Evolutionary conservation across 2,329 filamentous ascomycete species (phyloP).

Genomic region (Dactylellina sp.): DNA sequence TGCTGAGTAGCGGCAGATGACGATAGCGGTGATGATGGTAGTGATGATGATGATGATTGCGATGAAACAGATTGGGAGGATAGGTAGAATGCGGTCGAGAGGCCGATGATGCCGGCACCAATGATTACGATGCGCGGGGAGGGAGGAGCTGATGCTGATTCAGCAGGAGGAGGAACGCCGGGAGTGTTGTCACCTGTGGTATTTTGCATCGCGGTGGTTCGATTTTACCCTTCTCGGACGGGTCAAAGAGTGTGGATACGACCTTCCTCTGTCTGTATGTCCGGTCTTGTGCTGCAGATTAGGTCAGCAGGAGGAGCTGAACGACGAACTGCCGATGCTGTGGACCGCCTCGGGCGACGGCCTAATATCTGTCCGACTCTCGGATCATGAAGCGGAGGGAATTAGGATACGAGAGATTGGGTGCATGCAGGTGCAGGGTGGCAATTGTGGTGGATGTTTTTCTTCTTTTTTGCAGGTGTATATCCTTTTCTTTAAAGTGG

Average conservation of each 20-base stretch:
- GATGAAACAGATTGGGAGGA: conserved; percentile 63
- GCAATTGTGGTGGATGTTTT: conserved; percentile 7
- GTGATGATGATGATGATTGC: conserved; percentile 48
- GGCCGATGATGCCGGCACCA: conserved; percentile 77
- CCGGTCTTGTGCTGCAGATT: conserved; percentile 25
- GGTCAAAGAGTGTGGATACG: not conserved
- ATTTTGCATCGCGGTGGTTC: conserved; percentile 32
- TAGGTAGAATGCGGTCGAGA: conserved; percentile 79
- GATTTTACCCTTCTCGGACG: conserved; percentile 29
- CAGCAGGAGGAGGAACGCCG: conserved; percentile 3
- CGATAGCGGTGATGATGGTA: conserved; percentile 62
- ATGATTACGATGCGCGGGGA: conserved; percentile 71
- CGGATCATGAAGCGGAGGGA: conserved; percentile 17
- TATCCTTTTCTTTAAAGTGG: not conserved
- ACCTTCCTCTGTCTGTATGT: not conserved
- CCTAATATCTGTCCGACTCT: conserved; percentile 45
- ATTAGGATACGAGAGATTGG: conserved; percentile 4
- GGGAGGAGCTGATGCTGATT: conserved; percentile 8
- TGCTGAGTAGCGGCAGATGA: no score
- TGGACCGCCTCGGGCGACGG: conserved; percentile 30
- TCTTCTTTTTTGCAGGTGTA: not conserved
- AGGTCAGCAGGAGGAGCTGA: conserved; percentile 31
- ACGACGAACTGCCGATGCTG: conserved; percentile 24
- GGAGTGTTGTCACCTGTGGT: conserved; percentile 30
- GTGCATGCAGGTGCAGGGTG: conserved; percentile 11